Conservation (phyloP, 352 stramenopile genomes). For the Globisporangium apiculatum region DNA sequence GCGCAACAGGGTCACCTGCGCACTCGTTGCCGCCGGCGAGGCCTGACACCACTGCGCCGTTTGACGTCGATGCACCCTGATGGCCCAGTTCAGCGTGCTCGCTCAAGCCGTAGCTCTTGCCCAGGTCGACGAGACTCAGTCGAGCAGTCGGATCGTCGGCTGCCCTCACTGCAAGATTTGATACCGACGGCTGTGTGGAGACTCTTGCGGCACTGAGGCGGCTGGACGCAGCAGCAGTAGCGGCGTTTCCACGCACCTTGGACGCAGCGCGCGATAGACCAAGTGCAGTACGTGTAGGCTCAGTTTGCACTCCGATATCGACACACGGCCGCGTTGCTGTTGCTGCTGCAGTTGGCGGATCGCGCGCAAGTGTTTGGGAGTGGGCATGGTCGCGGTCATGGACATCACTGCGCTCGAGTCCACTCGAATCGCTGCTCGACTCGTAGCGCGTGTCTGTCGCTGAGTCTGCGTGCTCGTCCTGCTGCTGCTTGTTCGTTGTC, state of each 20-base stretch:
- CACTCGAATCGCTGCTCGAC: background rate
- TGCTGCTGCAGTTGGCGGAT: background rate
- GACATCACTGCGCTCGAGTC: background rate
- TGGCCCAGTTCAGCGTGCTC: background rate
- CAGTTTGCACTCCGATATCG: slow-evolving; percentile 12
- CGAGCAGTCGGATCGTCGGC: slow-evolving; percentile 16
- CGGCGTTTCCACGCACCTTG: too few relatives aligned
- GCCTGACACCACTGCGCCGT: background rate
- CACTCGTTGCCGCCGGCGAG: background rate
- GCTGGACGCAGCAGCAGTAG: background rate
- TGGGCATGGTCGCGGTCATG: background rate
- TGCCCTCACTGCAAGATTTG: background rate
- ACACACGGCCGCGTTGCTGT: background rate
- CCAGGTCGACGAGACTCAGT: slow-evolving; percentile 36
- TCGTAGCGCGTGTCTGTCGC: background rate
- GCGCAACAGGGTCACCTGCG: too few relatives aligned
- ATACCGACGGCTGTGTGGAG: slow-evolving; percentile 1
- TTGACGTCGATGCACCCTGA: too few relatives aligned
- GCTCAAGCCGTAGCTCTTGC: slow-evolving; percentile 21
- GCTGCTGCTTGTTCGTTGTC: slow-evolving; percentile 8
- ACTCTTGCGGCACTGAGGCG: background rate
- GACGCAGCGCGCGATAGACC: too few relatives aligned
- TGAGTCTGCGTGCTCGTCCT: slow-evolving; percentile 1
- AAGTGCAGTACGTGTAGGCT: background rate
- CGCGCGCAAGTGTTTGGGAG: background rate